phyloP scores from a whole-genome alignment of 192 early-diverging fungal genomes.

The Coemansia sp. region DNA sequence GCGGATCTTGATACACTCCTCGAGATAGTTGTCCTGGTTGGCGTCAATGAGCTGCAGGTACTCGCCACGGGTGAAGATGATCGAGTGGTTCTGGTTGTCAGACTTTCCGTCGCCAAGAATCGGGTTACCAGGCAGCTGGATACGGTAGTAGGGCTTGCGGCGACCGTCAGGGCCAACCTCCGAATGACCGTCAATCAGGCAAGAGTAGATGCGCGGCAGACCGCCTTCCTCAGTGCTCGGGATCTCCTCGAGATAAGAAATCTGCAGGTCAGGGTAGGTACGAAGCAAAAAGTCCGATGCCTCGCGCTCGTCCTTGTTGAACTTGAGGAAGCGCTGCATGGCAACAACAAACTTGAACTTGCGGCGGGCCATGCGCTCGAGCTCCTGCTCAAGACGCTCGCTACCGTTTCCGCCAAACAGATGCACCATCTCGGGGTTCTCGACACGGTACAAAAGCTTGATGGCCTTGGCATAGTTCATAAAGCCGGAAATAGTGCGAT shows the following conservation, averaged over 20 bases:
- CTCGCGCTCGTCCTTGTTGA: slow-evolving; percentile 75
- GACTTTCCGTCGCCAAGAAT: slow-evolving; percentile 92
- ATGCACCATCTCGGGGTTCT: slow-evolving; percentile 76
- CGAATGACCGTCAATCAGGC: slow-evolving; percentile 79
- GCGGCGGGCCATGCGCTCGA: slow-evolving; percentile 66
- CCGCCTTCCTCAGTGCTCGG: slow-evolving; percentile 65
- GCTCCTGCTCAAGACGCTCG: slow-evolving; percentile 69
- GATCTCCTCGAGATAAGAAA: slow-evolving; percentile 77
- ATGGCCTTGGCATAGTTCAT: slow-evolving; percentile 89
- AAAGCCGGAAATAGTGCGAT: slow-evolving; percentile 83
- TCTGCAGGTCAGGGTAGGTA: slow-evolving; percentile 77
- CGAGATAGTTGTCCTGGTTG: slow-evolving; percentile 93
- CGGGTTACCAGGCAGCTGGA: slow-evolving; percentile 80
- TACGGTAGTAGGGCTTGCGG: slow-evolving; percentile 74
- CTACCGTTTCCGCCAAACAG: slow-evolving; percentile 64
- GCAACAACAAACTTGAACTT: slow-evolving; percentile 86
- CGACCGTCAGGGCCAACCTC: slow-evolving; percentile 68
- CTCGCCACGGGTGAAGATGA: slow-evolving; percentile 86
- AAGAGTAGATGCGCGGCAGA: slow-evolving; percentile 58
- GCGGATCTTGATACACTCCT: slow-evolving; percentile 85
- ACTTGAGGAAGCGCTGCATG: slow-evolving; percentile 83
- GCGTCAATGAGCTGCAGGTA: slow-evolving; percentile 86
- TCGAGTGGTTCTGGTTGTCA: slow-evolving; percentile 86
- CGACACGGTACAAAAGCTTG: slow-evolving; percentile 75
- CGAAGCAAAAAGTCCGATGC: slow-evolving; percentile 74